Evolutionary conservation across 345 rosid species (phyloP).

Genomic region (Lumnitzera littorea): DNA sequence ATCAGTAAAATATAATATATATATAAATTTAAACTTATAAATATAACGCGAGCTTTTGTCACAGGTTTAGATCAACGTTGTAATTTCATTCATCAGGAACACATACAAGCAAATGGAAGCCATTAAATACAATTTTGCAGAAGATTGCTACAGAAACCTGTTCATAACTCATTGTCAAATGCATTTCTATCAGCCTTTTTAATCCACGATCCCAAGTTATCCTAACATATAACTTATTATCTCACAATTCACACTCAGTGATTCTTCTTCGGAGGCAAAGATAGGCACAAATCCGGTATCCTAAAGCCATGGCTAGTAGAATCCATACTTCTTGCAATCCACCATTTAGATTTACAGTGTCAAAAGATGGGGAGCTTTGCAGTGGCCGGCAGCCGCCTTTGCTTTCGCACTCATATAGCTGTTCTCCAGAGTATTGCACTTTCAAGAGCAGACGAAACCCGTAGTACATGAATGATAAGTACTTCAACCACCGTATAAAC

Average conservation of each 20-base stretch:
- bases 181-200: too few relatives aligned
- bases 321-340: conserved; percentile 91
- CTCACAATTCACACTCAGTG: conserved; percentile 47
- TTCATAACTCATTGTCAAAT: too few relatives aligned
- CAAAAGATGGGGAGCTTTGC: conserved; percentile 77
- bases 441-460: conserved; percentile 83
- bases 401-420: conserved; percentile 68
- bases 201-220: too few relatives aligned
- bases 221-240: neutral
- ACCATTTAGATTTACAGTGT: conserved; percentile 63
- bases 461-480: conserved; percentile 70
- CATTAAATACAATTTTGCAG: too few relatives aligned
- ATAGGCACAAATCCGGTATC: conserved; percentile 61
- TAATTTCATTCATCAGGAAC: too few relatives aligned
- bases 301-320: conserved; percentile 71
- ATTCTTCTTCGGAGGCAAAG: conserved; percentile 65
- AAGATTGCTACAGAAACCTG: too few relatives aligned
- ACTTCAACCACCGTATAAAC: conserved; percentile 78
- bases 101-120: too few relatives aligned
- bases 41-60: too few relatives aligned
- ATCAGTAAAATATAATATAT: too few relatives aligned
- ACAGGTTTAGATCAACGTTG: too few relatives aligned
- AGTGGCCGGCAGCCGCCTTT: conserved; percentile 59
- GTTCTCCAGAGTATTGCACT: conserved; percentile 74
- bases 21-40: too few relatives aligned